A percentile compares a stretch with the other conserved stretches of the same genome.
Conservation (phyloP, 73 alveolate genomes). For the Paraurostyla sp. region DNA sequence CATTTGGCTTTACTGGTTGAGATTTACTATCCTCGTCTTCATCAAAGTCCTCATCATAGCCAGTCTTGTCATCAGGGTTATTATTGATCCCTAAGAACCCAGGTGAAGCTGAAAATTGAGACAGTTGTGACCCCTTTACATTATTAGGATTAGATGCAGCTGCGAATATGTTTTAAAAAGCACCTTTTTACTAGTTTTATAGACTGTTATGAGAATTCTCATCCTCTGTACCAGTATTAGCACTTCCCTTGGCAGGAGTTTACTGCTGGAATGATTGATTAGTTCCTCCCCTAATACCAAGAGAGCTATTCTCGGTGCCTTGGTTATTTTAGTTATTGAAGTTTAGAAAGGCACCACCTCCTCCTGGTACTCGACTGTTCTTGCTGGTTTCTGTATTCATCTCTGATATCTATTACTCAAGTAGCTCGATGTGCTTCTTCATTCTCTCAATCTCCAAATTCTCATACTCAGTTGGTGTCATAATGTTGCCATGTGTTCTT, state of each 20-base stretch:
- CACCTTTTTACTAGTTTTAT: background rate
- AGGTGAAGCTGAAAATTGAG: too few species aligned
- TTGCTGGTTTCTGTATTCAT: slow-evolving; percentile 26
- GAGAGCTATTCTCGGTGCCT: slow-evolving; percentile 18
- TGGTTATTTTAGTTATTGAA: too few species aligned
- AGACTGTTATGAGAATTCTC: background rate
- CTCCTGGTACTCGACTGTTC: background rate
- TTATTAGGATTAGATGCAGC: background rate
- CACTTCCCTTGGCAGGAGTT: background rate
- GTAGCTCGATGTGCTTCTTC: slow-evolving; percentile 3
- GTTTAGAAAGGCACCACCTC: too few species aligned
- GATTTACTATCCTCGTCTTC: slow-evolving; percentile 28
- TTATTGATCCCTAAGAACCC: too few species aligned
- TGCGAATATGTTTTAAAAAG: background rate
- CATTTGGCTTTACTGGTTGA: background rate
- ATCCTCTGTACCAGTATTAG: slow-evolving; percentile 28
- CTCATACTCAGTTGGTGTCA: slow-evolving; percentile 51
- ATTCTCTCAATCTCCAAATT: slow-evolving; percentile 30
- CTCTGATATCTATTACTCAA: slow-evolving; percentile 27
- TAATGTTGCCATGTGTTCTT: slow-evolving; percentile 41
- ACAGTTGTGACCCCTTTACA: too few species aligned
- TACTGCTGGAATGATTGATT: background rate
- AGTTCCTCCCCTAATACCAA: slow-evolving; percentile 42
- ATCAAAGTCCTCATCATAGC: slow-evolving; percentile 31
- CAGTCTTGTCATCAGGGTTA: slow-evolving; percentile 23